Conservation (phyloP, 2,329 filamentous ascomycete genomes). For the Simplicillium sp. region DNA sequence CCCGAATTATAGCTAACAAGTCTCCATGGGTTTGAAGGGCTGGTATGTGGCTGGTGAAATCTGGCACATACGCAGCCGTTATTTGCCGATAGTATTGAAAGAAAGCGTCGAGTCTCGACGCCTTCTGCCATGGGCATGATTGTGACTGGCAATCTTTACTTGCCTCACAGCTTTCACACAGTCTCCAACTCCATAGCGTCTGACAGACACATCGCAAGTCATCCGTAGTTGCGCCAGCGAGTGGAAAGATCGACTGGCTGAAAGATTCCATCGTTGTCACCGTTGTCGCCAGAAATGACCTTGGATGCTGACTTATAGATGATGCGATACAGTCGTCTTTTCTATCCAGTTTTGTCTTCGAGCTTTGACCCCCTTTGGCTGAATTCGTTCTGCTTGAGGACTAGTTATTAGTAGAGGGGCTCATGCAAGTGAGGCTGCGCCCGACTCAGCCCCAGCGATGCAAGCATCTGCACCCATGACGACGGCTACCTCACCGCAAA, state of each 20-base stretch:
- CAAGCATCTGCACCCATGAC: too few relatives aligned
- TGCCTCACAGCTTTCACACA: conserved; percentile 1
- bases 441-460: too few relatives aligned
- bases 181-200: conserved; percentile 1
- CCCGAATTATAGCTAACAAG: conserved; percentile 1
- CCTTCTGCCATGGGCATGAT: conserved; percentile 2
- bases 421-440: too few relatives aligned
- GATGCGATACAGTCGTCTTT: too few relatives aligned
- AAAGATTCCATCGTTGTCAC: not conserved
- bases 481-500: too few relatives aligned
- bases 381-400: too few relatives aligned
- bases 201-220: not conserved
- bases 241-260: not conserved
- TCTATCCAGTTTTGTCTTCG: too few relatives aligned
- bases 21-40: conserved; percentile 5
- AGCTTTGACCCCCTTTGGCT: too few relatives aligned
- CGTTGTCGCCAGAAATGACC: too few relatives aligned
- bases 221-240: not conserved
- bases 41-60: not conserved
- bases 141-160: not conserved
- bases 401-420: too few relatives aligned
- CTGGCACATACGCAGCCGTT: conserved; percentile 2
- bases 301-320: too few relatives aligned
- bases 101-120: conserved; percentile 1
- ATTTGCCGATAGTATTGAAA: conserved; percentile 5